Evolutionary conservation across 2,329 filamentous ascomycete species (phyloP).

Genomic region (Calonectria ilicicola): DNA sequence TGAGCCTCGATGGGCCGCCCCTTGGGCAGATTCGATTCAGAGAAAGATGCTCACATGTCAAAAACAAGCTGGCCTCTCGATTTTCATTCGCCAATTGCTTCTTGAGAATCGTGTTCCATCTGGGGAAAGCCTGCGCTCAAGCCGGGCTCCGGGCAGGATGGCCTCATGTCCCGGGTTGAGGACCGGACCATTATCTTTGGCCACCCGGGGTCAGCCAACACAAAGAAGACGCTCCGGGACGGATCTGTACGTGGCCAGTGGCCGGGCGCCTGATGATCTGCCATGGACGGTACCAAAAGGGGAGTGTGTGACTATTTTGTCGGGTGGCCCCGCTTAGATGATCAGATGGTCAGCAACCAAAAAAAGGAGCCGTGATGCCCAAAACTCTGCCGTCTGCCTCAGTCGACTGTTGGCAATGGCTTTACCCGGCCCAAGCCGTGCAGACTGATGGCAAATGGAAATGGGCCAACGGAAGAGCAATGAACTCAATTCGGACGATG

Average conservation of each 20-base stretch:
- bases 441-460: not conserved
- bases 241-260: slow-evolving; percentile 8
- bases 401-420: not conserved
- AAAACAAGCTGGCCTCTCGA: not conserved
- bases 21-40: not conserved
- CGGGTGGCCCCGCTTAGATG: slow-evolving; percentile 21
- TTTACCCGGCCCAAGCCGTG: not conserved
- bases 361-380: slow-evolving; percentile 4
- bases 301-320: slow-evolving; percentile 9
- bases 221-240: not conserved
- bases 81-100: not conserved
- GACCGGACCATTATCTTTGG: slow-evolving; percentile 16
- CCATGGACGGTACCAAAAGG: not conserved
- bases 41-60: not conserved
- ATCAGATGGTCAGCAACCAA: slow-evolving; percentile 21
- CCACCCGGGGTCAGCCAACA: slow-evolving; percentile 2
- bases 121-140: slow-evolving; percentile 9
- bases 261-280: slow-evolving; percentile 16
- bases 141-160: not conserved
- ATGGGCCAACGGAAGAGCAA: not conserved
- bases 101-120: not conserved
- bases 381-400: not conserved
- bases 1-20: not conserved
- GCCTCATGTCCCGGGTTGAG: not conserved
- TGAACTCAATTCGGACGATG: not conserved